Base-by-base conservation (phyloP, 2,329 filamentous ascomycete genomes). In the Drechslerella coelobrocha region DNA sequence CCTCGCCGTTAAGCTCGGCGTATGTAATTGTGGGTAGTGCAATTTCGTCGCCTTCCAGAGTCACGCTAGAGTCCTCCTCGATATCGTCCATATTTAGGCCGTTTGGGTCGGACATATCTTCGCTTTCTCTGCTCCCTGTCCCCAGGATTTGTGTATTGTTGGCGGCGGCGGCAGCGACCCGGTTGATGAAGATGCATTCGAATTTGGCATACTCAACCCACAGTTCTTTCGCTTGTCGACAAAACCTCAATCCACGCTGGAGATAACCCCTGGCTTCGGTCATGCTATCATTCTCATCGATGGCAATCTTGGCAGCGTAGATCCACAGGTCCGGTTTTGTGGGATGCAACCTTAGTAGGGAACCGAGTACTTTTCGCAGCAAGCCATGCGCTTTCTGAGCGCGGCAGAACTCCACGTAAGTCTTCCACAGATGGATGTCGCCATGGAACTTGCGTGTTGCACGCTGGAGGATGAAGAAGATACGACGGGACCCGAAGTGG, bases 201-300 rank as follows among this genome's bases (percentile, higher is more conserved):
- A 93, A 84, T 77, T 90, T 88, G 7, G 90, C 89, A 78, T 97
- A 97, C 80, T 96, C 91, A 31, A 96, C 78, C 92, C 93, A 99
- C 55, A 99, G 79, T 17, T 83, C 82, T 73, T 83, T 86, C 50
- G 89, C 88, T 52, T 82, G 85, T 55, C 88, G 91, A 81, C 92
- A 97, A 79, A 99, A 97, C 43, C 94, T 84, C 77, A 96, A 85
- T 0, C 92, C 94, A 72, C 93, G 84, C 83, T 95, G 85, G 92
- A 99, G 84, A 83, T 94, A 90, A 51, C 86, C 89, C 72, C 94
- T 82, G 1, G 93, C 92, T 47, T 88, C 88, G 23, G 87, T 88
- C 86, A 97, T 96, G 79, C 97, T 93, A 1, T 89, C 91, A 76
- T 92, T 86, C 17, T 84, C 83, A 41, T 95, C 91, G 54, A 93